Percentiles rank a stretch among this genome's conserved stretches.
These are phyloP conservation scores for Chamaecyparis obtusa DNA, from an alignment of 75 land plant genomes.

Conservation along the genomic window DNA sequence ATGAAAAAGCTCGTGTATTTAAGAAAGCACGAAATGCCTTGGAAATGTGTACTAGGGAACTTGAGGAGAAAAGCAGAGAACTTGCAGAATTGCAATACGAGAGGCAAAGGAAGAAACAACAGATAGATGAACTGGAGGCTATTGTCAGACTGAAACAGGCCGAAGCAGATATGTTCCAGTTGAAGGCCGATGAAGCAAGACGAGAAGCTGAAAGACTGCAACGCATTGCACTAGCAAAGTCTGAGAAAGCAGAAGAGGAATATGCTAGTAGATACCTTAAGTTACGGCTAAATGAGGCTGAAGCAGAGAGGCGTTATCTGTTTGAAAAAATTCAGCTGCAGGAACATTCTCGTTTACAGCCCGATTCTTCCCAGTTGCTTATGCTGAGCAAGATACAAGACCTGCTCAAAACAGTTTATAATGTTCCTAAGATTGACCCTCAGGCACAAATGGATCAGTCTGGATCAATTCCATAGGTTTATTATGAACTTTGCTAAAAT, in stretches of 20 bases:
- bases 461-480: conserved; percentile 5
- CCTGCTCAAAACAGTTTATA: conserved; percentile 51
- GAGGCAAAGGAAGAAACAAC: conserved; percentile 75
- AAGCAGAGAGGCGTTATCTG: conserved; percentile 84
- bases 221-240: conserved; percentile 78
- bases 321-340: conserved; percentile 85
- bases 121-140: conserved; percentile 86
- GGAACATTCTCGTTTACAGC: conserved; percentile 51
- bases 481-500: not conserved
- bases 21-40: conserved; percentile 79
- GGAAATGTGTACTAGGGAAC: conserved; percentile 77
- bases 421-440: conserved; percentile 16
- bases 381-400: conserved; percentile 63
- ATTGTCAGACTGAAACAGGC: conserved; percentile 82
- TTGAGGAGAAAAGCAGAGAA: conserved; percentile 84
- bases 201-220: conserved; percentile 89
- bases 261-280: conserved; percentile 92
- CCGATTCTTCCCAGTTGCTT: conserved; percentile 47
- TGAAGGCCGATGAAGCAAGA: conserved; percentile 85
- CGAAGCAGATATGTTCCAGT: conserved; percentile 95
- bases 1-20: conserved; percentile 70
- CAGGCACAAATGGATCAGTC: conserved; percentile 5
- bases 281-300: conserved; percentile 81
- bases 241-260: conserved; percentile 88
- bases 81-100: conserved; percentile 69